A percentile compares a stretch with the other conserved stretches of the same genome.
phyloP scores from a whole-genome alignment of 257 asterid species.

The Solanum etuberosum region DNA sequence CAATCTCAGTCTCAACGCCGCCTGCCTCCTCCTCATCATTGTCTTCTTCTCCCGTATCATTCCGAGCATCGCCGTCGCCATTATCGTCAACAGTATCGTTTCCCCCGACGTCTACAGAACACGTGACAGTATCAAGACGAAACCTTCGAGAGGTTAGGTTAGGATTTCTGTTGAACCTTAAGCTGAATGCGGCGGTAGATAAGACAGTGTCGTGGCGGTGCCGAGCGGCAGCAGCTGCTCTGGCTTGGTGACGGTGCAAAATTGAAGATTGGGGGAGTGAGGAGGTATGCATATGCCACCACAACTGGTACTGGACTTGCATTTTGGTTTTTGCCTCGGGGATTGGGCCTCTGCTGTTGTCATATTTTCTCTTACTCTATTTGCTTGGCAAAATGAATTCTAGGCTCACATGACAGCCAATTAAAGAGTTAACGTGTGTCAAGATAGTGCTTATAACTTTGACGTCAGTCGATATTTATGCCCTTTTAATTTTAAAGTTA shows the following conservation, averaged over 20 bases:
- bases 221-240: background rate
- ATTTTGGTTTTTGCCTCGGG: background rate
- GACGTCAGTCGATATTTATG: no score
- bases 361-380: background rate
- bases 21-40: conserved; percentile 19
- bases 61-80: background rate
- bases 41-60: background rate
- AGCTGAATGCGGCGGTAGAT: background rate
- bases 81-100: background rate
- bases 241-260: background rate
- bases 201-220: background rate
- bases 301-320: background rate
- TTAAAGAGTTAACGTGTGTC: no score
- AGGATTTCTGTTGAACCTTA: background rate
- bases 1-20: conserved; percentile 38
- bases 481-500: no score
- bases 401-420: background rate
- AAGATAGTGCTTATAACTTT: no score
- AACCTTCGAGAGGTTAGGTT: background rate
- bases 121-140: background rate
- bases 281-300: background rate
- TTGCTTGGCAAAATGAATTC: background rate
- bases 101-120: background rate
- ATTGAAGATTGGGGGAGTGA: background rate
- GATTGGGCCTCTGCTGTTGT: background rate